Evolutionary conservation across 169 alveolate species (phyloP).

Genomic region (Plasmodium chabaudi): DNA sequence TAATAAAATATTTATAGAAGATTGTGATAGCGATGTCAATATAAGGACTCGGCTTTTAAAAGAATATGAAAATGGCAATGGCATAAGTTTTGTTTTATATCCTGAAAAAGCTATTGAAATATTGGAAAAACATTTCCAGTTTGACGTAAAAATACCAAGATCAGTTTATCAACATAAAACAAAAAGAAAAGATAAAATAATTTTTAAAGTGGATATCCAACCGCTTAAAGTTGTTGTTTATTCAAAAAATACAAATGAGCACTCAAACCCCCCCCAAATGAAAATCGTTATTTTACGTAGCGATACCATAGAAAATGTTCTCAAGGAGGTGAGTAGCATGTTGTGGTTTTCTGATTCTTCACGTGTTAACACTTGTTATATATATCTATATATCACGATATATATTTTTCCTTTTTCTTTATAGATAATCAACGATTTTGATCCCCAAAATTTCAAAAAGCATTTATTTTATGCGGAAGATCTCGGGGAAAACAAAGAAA

Average conservation of each 20-base stretch:
- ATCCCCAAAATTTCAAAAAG: slow-evolving; percentile 11
- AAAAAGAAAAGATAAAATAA: slow-evolving; percentile 19
- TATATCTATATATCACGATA: not conserved
- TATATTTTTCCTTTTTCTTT: not conserved
- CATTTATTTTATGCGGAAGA: slow-evolving; percentile 55
- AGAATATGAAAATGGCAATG: slow-evolving; percentile 61
- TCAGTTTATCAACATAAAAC: slow-evolving; percentile 40
- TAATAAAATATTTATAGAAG: slow-evolving; percentile 56
- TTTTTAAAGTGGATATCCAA: slow-evolving; percentile 51
- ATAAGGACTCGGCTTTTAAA: slow-evolving; percentile 42
- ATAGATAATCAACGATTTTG: slow-evolving; percentile 28
- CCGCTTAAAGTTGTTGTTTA: slow-evolving; percentile 59
- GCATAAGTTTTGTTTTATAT: slow-evolving; percentile 30
- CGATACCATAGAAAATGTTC: slow-evolving; percentile 45
- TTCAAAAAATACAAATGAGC: slow-evolving; percentile 54
- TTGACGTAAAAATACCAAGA: slow-evolving; percentile 48
- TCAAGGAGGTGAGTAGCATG: slow-evolving; percentile 24
- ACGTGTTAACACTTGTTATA: not conserved
- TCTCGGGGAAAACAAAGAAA: slow-evolving; percentile 12
- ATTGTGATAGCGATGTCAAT: slow-evolving; percentile 7
- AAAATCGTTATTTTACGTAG: slow-evolving; percentile 44
- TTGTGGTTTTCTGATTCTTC: not conserved
- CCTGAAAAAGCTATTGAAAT: slow-evolving; percentile 64
- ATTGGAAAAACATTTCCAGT: slow-evolving; percentile 55
- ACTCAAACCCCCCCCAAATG: slow-evolving; percentile 51